Base-by-base conservation (phyloP, 495 filamentous ascomycete species). In the Parmelia sp. region DNA sequence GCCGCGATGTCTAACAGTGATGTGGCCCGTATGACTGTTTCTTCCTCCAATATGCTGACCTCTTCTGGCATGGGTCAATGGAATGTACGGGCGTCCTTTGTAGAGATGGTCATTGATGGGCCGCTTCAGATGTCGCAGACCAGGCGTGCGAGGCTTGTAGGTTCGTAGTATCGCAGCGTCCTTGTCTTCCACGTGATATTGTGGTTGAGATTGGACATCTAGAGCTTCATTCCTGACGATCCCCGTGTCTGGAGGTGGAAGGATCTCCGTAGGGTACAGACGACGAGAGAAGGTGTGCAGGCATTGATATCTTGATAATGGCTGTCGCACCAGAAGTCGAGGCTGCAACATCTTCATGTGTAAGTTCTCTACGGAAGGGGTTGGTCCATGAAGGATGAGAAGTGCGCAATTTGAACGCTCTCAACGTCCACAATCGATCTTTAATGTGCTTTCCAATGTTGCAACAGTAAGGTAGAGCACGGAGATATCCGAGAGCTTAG, bases 51-150 rank as follows among this genome's bases (percentile, higher is more conserved):
- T 95, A 27, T 82, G 85, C 61, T 94, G 90, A 36, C 94, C 94
- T 74, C 90, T 90, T 76, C 96, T 95, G 45, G 90, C 82, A 69
- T 90, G 90, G 3, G 94, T 98, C 72, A 98, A 81, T 51, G 86
- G 86, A 15, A 88, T 80, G 66, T 87, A 86, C 0, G 95, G 91
- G 47, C 92, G 82, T 56, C 92, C 93, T 79, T 95, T 96, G 88
- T 89, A 97, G 37, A 98, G 80, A 74, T 97, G 95, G 67, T 97
- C 94, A 76, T 96, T 96, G 72, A 97, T 87, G 14, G 94, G 91
- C 23, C 94, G 83, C 65, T 85, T 87, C 62, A 98, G 79, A 82
- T 98, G 95, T 65, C 94, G 88, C 47, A 96, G 72, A 83, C 94
- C 95, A 47, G 94, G 94, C 14, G 95, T 98, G 60, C 90, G 88